Evolutionary conservation across 75 land plant species (phyloP).

Genomic region (Adiantum capillusveneris): DNA sequence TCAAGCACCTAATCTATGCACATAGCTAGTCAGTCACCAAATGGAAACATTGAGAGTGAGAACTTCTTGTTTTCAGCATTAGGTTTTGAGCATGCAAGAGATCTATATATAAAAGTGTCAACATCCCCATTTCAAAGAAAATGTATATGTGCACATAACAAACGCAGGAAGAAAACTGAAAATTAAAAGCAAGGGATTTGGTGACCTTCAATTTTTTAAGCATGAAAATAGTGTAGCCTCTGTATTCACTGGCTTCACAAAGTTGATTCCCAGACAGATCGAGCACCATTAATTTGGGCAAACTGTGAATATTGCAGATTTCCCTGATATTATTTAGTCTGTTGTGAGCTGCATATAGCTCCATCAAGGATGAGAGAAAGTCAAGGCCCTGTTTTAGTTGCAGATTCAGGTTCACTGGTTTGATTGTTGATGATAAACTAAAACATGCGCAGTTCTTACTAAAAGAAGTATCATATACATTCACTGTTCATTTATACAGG

Average conservation of each 20-base stretch:
- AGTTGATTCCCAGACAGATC: slow-evolving; percentile 32
- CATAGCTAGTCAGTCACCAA: background rate
- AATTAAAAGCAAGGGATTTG: background rate
- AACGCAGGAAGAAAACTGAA: background rate
- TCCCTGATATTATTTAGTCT: slow-evolving; percentile 14
- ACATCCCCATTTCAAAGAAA: slow-evolving; percentile 5
- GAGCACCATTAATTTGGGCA: slow-evolving; percentile 35
- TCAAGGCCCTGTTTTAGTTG: slow-evolving; percentile 34
- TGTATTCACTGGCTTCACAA: slow-evolving; percentile 22
- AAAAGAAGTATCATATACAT: too few relatives aligned
- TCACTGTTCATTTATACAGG: too few relatives aligned
- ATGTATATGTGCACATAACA: background rate
- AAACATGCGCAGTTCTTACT: too few relatives aligned
- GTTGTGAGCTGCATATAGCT: slow-evolving; percentile 35
- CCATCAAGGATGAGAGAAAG: slow-evolving; percentile 21
- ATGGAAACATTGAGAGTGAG: too few relatives aligned
- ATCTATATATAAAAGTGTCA: background rate
- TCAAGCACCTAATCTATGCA: slow-evolving; percentile 21
- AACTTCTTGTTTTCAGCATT: too few relatives aligned
- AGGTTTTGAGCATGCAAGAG: too few relatives aligned
- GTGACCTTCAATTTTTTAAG: slow-evolving; percentile 27
- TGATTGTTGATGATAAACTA: too few relatives aligned
- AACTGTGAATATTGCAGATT: slow-evolving; percentile 15
- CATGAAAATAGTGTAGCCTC: slow-evolving; percentile 25
- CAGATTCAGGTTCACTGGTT: too few relatives aligned